These are phyloP conservation scores for Meira miltonrushii DNA, from an alignment of 1,284 basidiomycete genomes.

Conservation along the genomic window DNA sequence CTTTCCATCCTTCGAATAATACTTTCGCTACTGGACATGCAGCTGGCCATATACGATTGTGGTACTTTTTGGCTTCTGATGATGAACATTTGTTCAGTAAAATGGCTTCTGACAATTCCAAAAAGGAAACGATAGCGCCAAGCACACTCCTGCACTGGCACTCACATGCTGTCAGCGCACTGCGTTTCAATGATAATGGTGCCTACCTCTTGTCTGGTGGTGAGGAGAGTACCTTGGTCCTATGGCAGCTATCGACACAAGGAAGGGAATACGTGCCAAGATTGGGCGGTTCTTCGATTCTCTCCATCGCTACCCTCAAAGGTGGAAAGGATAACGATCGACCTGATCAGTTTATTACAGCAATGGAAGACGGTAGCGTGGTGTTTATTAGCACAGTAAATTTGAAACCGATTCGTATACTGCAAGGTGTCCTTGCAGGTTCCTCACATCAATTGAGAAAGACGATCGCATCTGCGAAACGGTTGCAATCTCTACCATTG, in stretches of 20 bases:
- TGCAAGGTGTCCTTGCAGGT: constrained; percentile 61
- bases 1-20: constrained; percentile 80
- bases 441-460: constrained; percentile 30
- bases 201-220: constrained; percentile 90
- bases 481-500: constrained; percentile 25
- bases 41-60: constrained; percentile 77
- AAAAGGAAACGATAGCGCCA: background rate
- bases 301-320: constrained; percentile 61
- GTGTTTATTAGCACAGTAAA: constrained; percentile 70
- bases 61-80: constrained; percentile 71
- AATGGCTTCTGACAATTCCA: constrained; percentile 64
- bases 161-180: constrained; percentile 82
- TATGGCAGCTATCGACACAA: constrained; percentile 67
- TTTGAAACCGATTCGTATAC: constrained; percentile 68
- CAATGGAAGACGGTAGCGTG: constrained; percentile 76
- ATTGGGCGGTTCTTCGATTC: constrained; percentile 70
- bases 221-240: constrained; percentile 88
- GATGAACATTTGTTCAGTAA: constrained; percentile 47
- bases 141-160: constrained; percentile 80
- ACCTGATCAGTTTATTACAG: constrained; percentile 81
- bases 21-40: constrained; percentile 92
- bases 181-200: constrained; percentile 84
- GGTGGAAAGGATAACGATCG: constrained; percentile 42
- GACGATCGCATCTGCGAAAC: background rate
- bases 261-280: constrained; percentile 70